Evolutionary conservation across 805 yeast genomes (phyloP), one percentile per base, ranked within the genome.

Genomic region (Wickerhamomyces ciferrii): DNA sequence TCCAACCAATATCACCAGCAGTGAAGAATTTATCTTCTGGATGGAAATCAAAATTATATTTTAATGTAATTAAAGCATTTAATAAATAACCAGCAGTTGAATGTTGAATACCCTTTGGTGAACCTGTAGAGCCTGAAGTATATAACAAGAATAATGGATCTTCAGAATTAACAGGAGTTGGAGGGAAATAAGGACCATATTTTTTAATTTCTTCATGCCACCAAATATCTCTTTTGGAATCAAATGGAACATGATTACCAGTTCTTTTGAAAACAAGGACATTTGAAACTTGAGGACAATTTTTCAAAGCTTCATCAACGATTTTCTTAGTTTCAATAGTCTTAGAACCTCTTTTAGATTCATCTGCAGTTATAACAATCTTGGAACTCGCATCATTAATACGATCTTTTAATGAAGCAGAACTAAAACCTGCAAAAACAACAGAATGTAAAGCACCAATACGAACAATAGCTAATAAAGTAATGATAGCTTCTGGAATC

Each of bases 1-100:
- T 84, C 96, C 96, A 87, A 59, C 96, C 96, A 45, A 87, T 84
- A 68, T 87, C 96, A 62, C 94, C 96, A 27, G 95, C 94, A 17
- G 94, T 86, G 74, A 87, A 87, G 47, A 87, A 72, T 14, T 80
- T 71, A 62, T 87, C 96, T 48, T 83, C 82, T 38, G 77, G 75
- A 58, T 86, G 90, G 37, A 84, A 73, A 65, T 87, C 95, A 65
- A 87, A 87, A 40, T 80, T 77, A 60, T 87, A 87, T 60, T 81
- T 81, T 58, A 89, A 82, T 42, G 92, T 79, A 60, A 86, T 54
- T 47, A 83, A 71, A 18, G 94, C 90, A 50, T 87, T 85, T 48
- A 87, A 70, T 50, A 87, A 68, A 63, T 81, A 87, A 46, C 95
- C 96, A 38, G 84, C 94, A 48, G 94, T 86, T 40, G 84, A 67